phyloP scores from a whole-genome alignment of 306 rosid species.

The Prinsepia uniflora region DNA sequence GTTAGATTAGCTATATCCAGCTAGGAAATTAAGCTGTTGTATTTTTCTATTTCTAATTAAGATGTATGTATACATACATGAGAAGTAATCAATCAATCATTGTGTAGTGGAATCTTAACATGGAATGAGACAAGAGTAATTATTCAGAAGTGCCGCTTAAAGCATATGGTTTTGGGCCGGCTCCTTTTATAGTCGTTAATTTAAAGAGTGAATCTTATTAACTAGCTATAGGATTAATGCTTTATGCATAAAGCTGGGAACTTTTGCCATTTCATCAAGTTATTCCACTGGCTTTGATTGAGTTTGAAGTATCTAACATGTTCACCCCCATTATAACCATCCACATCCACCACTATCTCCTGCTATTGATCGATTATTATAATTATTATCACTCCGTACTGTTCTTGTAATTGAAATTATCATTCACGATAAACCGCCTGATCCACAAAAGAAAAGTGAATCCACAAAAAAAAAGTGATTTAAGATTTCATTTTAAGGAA shows the following conservation, averaged over 20 bases:
- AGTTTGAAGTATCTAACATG: not conserved
- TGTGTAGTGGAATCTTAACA: no score
- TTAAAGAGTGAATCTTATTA: not conserved
- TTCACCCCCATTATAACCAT: not conserved
- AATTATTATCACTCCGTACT: not conserved
- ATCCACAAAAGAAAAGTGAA: not conserved
- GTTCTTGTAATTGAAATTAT: not conserved
- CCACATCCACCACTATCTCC: not conserved
- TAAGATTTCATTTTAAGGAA: not conserved
- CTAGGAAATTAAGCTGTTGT: no score
- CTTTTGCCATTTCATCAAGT: not conserved
- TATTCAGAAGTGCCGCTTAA: no score
- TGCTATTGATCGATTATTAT: not conserved
- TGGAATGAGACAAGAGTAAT: no score
- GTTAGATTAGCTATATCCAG: no score
- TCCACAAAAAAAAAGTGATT: not conserved
- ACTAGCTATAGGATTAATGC: not conserved
- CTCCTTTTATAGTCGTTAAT: not conserved
- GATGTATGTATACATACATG: no score
- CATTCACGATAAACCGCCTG: not conserved
- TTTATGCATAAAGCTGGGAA: conserved; percentile 4
- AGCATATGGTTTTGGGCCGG: not conserved
- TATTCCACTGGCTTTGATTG: not conserved
- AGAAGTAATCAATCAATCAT: no score
- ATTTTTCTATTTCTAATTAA: no score